Percentiles rank a stretch among this genome's conserved stretches.
Conservation (phyloP, 768 basidiomycete genomes). For the Antrodiella citrinella region DNA sequence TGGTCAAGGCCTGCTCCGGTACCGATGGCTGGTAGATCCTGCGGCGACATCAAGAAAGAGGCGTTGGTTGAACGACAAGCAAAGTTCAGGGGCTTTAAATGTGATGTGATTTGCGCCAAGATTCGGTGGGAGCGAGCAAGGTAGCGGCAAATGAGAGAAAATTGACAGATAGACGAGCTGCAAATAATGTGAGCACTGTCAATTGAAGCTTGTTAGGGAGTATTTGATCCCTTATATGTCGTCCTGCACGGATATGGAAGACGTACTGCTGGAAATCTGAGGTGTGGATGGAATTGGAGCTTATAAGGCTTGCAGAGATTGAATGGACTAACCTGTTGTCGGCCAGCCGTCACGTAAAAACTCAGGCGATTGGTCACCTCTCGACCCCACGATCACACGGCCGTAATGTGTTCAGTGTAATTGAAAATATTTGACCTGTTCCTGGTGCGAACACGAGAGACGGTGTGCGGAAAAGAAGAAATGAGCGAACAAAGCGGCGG, state of each 20-base stretch:
- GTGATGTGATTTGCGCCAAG: not conserved
- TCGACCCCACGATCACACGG: not conserved
- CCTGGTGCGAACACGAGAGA: not conserved
- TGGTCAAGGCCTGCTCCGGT: not conserved
- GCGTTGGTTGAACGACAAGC: too few relatives aligned
- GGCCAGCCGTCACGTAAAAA: not conserved
- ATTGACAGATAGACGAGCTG: not conserved
- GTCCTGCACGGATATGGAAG: not conserved
- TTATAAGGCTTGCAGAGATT: not conserved
- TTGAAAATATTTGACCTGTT: too few relatives aligned
- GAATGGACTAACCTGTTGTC: not conserved
- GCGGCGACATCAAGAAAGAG: not conserved
- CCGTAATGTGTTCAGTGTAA: not conserved
- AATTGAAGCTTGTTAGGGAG: not conserved
- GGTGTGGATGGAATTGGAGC: not conserved
- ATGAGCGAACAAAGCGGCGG: not conserved
- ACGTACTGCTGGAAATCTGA: not conserved
- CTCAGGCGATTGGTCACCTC: not conserved
- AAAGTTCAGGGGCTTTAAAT: not conserved
- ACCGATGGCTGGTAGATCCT: not conserved
- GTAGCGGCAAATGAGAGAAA: not conserved
- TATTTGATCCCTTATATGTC: not conserved
- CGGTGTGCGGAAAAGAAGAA: not conserved
- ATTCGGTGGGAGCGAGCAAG: not conserved
- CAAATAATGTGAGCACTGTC: not conserved